A percentile compares a stretch with the other conserved stretches of the same genome.
Conservation (phyloP, 2,329 filamentous ascomycete species). For the Talaromyces sp. region DNA sequence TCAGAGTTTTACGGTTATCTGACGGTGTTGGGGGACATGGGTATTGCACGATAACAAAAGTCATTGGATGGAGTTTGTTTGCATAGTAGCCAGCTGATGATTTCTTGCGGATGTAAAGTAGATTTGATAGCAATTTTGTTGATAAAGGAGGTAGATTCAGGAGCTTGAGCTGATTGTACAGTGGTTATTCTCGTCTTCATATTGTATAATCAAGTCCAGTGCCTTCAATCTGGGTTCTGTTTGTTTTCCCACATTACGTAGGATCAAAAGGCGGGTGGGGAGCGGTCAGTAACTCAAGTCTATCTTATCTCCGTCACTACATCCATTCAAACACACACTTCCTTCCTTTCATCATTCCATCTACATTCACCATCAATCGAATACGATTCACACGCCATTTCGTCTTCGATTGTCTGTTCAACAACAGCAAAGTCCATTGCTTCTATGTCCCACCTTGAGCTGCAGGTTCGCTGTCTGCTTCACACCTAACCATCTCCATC, state of each 20-base stretch:
- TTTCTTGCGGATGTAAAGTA: neutral
- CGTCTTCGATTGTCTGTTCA: neutral
- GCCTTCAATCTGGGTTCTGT: too few relatives aligned
- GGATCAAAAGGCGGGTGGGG: neutral
- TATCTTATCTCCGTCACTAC: slow-evolving; percentile 30
- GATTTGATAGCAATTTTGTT: slow-evolving; percentile 4
- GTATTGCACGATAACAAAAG: slow-evolving; percentile 17
- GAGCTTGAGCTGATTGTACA: neutral
- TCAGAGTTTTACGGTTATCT: slow-evolving; percentile 1
- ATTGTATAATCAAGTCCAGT: neutral
- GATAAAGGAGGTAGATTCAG: neutral
- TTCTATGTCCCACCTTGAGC: slow-evolving; percentile 23
- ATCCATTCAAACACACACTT: slow-evolving; percentile 7
- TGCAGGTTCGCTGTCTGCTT: slow-evolving; percentile 1
- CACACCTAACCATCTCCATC: slow-evolving; percentile 3
- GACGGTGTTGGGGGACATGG: slow-evolving; percentile 16
- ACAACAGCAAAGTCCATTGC: neutral
- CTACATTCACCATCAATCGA: neutral
- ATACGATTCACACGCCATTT: neutral
- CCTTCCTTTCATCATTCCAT: neutral
- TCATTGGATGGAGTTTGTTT: slow-evolving; percentile 19
- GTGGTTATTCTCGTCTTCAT: neutral
- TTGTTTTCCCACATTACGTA: too few relatives aligned
- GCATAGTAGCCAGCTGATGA: slow-evolving; percentile 11
- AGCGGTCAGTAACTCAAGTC: neutral